A percentile compares a stretch with the other conserved stretches of the same genome.
Conservation (phyloP, 345 rosid genomes). For the Eucalyptus pauciflora region DNA sequence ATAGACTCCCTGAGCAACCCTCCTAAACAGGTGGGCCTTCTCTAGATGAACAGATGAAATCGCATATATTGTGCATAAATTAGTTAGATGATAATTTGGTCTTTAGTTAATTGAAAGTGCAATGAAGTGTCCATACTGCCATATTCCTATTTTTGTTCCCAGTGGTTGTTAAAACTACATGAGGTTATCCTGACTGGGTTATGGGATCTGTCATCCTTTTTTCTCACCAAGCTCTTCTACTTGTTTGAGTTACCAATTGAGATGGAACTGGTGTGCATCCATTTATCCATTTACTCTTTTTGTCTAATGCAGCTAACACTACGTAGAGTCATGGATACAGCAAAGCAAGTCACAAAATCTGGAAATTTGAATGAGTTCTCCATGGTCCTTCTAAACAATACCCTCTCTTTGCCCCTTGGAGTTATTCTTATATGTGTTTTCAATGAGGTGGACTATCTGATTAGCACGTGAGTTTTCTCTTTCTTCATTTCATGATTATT, state of each 20-base stretch:
- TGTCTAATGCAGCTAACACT: slow-evolving; percentile 65
- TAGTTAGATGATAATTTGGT: neutral
- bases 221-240: neutral
- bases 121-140: neutral
- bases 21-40: neutral
- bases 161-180: neutral
- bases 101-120: neutral
- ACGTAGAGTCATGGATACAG: slow-evolving; percentile 94
- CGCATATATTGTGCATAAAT: neutral
- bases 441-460: slow-evolving; percentile 82
- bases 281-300: neutral
- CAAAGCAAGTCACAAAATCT: slow-evolving; percentile 80
- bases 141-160: neutral
- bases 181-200: neutral
- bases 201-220: neutral
- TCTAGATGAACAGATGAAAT: neutral
- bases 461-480: slow-evolving; percentile 48
- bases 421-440: slow-evolving; percentile 57
- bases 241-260: neutral
- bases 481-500: neutral
- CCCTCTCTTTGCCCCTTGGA: slow-evolving; percentile 88
- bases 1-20: neutral
- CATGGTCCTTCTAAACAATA: slow-evolving; percentile 94
- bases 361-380: slow-evolving; percentile 95
- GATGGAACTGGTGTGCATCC: neutral